Conservation (phyloP, 169 alveolate species). For the Cryptosporidium canis region DNA sequence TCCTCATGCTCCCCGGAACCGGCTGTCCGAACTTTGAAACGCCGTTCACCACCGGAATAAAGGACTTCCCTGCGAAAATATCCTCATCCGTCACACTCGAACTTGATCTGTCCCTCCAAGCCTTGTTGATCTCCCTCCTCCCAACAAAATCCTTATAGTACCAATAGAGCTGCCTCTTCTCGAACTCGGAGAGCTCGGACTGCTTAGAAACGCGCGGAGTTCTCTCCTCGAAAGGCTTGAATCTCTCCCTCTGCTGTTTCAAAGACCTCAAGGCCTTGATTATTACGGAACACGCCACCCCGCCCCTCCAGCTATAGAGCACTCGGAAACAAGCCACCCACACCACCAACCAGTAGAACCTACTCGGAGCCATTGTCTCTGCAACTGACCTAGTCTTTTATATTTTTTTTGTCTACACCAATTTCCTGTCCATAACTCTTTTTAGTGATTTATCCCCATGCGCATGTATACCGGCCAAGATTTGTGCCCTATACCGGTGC, state of each 20-base stretch:
- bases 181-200: not conserved
- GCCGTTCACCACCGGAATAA: not conserved
- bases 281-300: not conserved
- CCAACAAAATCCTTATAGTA: conserved; percentile 38
- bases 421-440: too few relatives aligned
- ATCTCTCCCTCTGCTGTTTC: conserved; percentile 2
- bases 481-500: not conserved
- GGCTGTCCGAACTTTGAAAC: not conserved
- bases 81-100: not conserved
- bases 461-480: not conserved
- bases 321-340: not conserved
- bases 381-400: not conserved
- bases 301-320: not conserved
- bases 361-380: not conserved
- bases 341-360: not conserved
- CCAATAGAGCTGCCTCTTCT: conserved; percentile 31
- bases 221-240: conserved; percentile 55
- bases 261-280: not conserved
- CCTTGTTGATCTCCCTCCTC: conserved; percentile 3
- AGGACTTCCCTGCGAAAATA: not conserved
- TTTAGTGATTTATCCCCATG: too few relatives aligned
- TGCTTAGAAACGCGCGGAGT: not conserved
- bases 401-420: not conserved
- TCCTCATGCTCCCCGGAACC: not conserved
- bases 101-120: not conserved